Base-by-base conservation (phyloP, 768 basidiomycete genomes). In the Macrolepiota dolichaula region DNA sequence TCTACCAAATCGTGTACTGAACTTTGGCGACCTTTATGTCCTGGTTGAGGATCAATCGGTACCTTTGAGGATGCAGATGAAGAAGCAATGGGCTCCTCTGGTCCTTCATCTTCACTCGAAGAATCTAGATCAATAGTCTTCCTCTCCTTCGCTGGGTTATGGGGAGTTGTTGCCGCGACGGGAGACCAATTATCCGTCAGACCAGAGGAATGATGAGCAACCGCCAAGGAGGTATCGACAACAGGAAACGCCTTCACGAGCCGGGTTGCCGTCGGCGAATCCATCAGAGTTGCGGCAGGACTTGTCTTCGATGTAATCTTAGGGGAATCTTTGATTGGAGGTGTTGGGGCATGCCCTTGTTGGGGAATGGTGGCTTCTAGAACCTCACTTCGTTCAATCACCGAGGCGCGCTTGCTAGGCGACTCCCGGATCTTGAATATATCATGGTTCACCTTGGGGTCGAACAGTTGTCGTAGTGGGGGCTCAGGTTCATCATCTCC, bases 1-100 rank as follows among this genome's bases (percentile, higher is more conserved):
- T 89, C 88, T 29, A 93, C 89, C 58, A 93, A 70, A 67, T 94
- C 88, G 67, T 94, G 91, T 24, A 93, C 91, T 12, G 92, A 93
- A 67, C 85, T 88, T 76, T 93, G 90, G 64, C 91, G 76, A 42
- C 82, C 77, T 65, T 84, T 85, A 46, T 74, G 71, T 65, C 72
- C 79, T 44, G 73, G 68, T 54, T 71, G 73, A 55, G 72, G 66
- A 17, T 59, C 62, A 35, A 66, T 65, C 68, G 68, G 29, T 32
- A 69, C 65, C 35, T 66, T 61, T 54, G 60, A 64, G 49, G 67
- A 70, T 58, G 51, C 66, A 25, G 70, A 66, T 19, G 61, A 65
- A 55, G 70, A 64, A 36, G 74, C 71, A 52, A 64, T 68, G 13
- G 72, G 74, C 57, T 82, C 79, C 67, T 83, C 82, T 4, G 82